phyloP scores from a whole-genome alignment of 2,329 filamentous ascomycete species.

The Arthrobotrys megalospora region DNA sequence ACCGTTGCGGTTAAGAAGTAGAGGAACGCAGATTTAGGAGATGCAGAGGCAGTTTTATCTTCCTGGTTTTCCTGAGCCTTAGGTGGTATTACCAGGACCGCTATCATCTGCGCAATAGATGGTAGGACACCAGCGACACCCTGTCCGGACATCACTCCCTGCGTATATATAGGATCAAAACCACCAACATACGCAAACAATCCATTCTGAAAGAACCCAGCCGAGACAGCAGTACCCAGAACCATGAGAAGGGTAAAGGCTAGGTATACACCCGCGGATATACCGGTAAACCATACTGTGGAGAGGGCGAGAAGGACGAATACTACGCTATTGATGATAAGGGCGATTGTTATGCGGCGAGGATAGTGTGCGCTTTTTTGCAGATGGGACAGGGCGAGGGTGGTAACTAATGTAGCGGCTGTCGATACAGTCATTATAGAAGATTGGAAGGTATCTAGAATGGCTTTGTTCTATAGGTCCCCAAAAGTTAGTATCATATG shows the following conservation, averaged over 20 bases:
- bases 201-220: conserved; percentile 91
- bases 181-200: conserved; percentile 91
- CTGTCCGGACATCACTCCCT: conserved; percentile 96
- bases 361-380: conserved; percentile 90
- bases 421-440: conserved; percentile 90
- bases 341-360: conserved; percentile 82
- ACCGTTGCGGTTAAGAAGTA: conserved; percentile 91
- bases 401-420: conserved; percentile 82
- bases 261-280: conserved; percentile 79
- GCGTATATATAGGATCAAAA: conserved; percentile 91
- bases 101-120: conserved; percentile 86
- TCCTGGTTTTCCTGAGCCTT: conserved; percentile 66
- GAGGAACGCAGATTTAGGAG: conserved; percentile 77
- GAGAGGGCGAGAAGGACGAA: conserved; percentile 86
- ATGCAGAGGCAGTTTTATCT: conserved; percentile 64
- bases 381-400: conserved; percentile 77
- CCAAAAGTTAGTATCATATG: neutral
- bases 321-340: conserved; percentile 81
- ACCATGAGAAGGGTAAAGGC: conserved; percentile 87
- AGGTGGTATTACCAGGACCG: conserved; percentile 78
- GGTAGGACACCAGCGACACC: conserved; percentile 92
- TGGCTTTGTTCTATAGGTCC: conserved; percentile 72
- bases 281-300: conserved; percentile 77
- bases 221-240: conserved; percentile 81
- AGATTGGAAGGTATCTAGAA: conserved; percentile 87